phyloP scores from a whole-genome alignment of 2,329 filamentous ascomycete species.

The Ophiocordyceps camponoti-rufipedis region DNA sequence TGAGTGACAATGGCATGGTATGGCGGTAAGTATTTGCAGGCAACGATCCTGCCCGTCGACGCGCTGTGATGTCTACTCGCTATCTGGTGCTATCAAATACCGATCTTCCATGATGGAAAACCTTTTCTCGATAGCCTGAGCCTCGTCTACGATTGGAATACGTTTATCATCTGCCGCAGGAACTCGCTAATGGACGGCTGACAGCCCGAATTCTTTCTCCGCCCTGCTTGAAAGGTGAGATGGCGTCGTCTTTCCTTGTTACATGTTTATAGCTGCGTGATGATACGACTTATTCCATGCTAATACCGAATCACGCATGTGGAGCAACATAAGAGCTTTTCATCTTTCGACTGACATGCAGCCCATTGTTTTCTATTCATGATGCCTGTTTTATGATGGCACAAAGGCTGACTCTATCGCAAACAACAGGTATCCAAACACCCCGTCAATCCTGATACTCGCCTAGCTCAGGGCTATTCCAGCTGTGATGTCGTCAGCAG shows the following conservation, averaged over 20 bases:
- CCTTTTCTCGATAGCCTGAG: conserved; percentile 10
- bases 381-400: conserved; percentile 1
- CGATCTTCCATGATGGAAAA: conserved; percentile 21
- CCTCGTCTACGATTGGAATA: background rate
- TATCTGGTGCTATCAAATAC: conserved; percentile 28
- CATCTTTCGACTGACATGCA: conserved; percentile 62
- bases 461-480: conserved; percentile 26
- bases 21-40: background rate
- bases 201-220: background rate
- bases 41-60: conserved; percentile 1
- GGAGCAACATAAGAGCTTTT: conserved; percentile 58
- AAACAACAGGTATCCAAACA: background rate
- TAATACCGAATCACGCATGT: conserved; percentile 54
- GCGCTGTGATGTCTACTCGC: conserved; percentile 17
- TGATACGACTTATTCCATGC: conserved; percentile 56
- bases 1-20: no score
- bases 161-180: background rate
- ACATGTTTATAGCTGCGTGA: conserved; percentile 26
- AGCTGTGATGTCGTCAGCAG: conserved; percentile 11
- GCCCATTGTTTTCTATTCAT: conserved; percentile 10
- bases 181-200: background rate
- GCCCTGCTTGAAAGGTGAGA: conserved; percentile 8
- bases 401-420: conserved; percentile 4
- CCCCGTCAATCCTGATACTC: conserved; percentile 28
- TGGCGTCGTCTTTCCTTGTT: conserved; percentile 5